These are phyloP conservation scores for Mycena haematopus DNA, from an alignment of 768 basidiomycete genomes.

Conservation along the genomic window DNA sequence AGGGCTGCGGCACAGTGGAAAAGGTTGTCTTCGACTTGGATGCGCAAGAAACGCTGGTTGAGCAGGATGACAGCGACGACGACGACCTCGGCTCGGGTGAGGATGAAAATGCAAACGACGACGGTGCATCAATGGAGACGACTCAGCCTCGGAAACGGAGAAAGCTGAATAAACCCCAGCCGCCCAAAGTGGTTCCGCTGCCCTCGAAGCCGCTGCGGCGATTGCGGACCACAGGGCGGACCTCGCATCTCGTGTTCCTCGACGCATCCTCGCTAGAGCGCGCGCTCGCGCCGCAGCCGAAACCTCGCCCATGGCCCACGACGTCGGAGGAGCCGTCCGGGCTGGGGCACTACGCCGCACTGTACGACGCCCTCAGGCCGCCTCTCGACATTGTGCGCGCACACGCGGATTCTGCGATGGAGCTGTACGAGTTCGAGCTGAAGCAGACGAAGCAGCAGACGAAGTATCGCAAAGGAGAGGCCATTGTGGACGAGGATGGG, in stretches of 20 bases:
- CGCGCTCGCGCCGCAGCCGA: conserved; percentile 60
- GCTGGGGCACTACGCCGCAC: conserved; percentile 70
- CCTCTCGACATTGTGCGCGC: conserved; percentile 72
- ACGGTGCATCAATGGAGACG: conserved; percentile 36
- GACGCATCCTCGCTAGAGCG: conserved; percentile 75
- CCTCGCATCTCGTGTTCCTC: conserved; percentile 75
- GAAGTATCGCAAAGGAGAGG: conserved; percentile 82
- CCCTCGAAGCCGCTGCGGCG: conserved; percentile 60
- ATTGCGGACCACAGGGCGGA: conserved; percentile 65
- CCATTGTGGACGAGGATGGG: conserved; percentile 92
- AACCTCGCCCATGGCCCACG: conserved; percentile 70
- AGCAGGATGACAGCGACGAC: conserved; percentile 49
- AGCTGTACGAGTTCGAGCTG: conserved; percentile 75
- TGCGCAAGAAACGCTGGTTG: conserved; percentile 45
- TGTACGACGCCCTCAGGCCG: conserved; percentile 74
- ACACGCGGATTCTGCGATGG: conserved; percentile 84
- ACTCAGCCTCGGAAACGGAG: conserved; percentile 46
- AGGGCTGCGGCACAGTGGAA: conserved; percentile 78
- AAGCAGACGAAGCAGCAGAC: conserved; percentile 66
- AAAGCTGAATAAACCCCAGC: conserved; percentile 41
- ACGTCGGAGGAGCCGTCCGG: conserved; percentile 67
- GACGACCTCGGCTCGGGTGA: conserved; percentile 38
- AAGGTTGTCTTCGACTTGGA: conserved; percentile 69
- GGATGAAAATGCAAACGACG: conserved; percentile 41
- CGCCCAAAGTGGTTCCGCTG: conserved; percentile 66